phyloP scores from a whole-genome alignment of 441 rosid species.

The Croton setiger region DNA sequence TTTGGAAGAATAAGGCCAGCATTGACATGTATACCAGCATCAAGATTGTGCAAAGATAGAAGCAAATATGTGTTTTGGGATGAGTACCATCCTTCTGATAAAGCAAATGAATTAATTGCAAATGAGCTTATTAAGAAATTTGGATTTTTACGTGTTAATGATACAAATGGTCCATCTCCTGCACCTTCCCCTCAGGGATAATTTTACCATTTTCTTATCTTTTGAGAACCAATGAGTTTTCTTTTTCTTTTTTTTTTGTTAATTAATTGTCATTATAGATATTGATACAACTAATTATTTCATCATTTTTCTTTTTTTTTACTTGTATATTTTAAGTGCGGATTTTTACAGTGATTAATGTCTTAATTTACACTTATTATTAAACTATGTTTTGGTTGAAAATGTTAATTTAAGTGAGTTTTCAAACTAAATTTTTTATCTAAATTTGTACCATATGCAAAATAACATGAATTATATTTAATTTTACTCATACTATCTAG shows the following conservation, averaged over 20 bases:
- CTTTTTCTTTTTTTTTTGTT: not conserved
- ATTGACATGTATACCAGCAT: conserved; percentile 76
- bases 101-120: conserved; percentile 76
- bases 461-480: too few species aligned
- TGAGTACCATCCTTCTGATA: conserved; percentile 87
- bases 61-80: conserved; percentile 96
- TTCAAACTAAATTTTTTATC: too few species aligned
- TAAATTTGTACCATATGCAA: too few species aligned
- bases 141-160: conserved; percentile 37
- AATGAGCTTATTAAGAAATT: conserved; percentile 68
- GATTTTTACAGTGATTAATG: too few species aligned
- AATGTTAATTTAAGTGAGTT: too few species aligned
- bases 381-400: too few species aligned
- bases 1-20: conserved; percentile 79
- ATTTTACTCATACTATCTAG: too few species aligned
- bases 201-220: too few species aligned
- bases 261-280: too few species aligned
- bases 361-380: too few species aligned
- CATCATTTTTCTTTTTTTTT: too few species aligned
- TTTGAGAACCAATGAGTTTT: not conserved
- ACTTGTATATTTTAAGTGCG: too few species aligned
- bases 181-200: conserved; percentile 22
- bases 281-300: not conserved
- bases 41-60: conserved; percentile 75
- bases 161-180: conserved; percentile 43